Conservation (phyloP, 495 filamentous ascomycete genomes). For the Annulohypoxylon maeteangense region DNA sequence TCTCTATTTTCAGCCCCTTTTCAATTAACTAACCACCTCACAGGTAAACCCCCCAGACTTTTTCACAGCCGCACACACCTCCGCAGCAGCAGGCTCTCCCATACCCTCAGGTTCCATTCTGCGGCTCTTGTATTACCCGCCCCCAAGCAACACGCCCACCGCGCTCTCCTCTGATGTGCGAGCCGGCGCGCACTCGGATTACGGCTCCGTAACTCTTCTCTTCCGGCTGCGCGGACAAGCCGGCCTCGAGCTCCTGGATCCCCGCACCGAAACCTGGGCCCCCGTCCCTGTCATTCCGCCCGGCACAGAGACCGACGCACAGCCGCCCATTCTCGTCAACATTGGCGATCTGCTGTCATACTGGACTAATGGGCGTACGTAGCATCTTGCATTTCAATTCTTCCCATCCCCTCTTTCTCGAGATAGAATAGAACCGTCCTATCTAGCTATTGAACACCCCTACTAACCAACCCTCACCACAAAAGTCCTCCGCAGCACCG, state of each 20-base stretch:
- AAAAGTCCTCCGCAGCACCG: constrained; percentile 79
- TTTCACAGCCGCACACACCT: constrained; percentile 82
- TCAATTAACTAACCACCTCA: neutral
- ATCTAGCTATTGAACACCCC: neutral
- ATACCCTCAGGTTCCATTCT: constrained; percentile 78
- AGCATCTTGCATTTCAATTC: neutral
- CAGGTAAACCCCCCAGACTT: constrained; percentile 65
- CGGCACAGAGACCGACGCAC: constrained; percentile 61
- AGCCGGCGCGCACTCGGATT: constrained; percentile 93
- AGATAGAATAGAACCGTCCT: neutral
- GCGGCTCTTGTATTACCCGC: constrained; percentile 84
- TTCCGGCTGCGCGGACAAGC: constrained; percentile 86
- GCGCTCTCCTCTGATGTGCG: constrained; percentile 76
- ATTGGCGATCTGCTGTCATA: constrained; percentile 91
- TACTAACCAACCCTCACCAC: neutral
- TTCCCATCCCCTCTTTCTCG: neutral
- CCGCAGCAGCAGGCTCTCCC: no score
- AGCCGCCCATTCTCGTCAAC: constrained; percentile 88
- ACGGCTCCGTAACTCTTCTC: constrained; percentile 86
- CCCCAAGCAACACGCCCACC: constrained; percentile 72
- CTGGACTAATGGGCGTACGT: constrained; percentile 78
- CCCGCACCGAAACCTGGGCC: constrained; percentile 62
- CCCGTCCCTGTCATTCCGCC: constrained; percentile 70
- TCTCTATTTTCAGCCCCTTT: neutral
- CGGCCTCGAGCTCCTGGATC: constrained; percentile 84